Evolutionary conservation across 805 yeast genomes (phyloP).

Genomic region (Zygoascus bituminiphila): DNA sequence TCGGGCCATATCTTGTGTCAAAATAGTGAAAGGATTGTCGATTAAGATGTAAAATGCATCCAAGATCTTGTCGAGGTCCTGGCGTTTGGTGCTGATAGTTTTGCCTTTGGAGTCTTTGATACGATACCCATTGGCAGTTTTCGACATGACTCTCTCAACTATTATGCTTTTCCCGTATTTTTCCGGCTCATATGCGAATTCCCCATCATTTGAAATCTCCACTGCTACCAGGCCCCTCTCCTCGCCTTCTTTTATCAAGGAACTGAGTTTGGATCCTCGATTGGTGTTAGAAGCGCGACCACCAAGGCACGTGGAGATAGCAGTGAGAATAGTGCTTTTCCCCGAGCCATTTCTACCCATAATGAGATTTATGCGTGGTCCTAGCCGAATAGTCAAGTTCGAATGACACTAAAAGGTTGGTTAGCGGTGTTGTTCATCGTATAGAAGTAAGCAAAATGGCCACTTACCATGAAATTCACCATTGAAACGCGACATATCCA

Average conservation of each 20-base stretch:
- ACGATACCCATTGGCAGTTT: constrained; percentile 42
- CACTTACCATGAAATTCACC: constrained; percentile 4
- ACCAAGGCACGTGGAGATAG: constrained; percentile 79
- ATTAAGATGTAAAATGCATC: constrained; percentile 68
- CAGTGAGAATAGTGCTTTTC: constrained; percentile 80
- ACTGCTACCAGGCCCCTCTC: constrained; percentile 60
- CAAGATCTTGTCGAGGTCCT: constrained; percentile 59
- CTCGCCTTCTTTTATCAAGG: constrained; percentile 70
- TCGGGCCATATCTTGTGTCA: constrained; percentile 91
- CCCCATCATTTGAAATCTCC: constrained; percentile 35
- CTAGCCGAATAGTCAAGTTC: constrained; percentile 63
- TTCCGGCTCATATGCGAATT: constrained; percentile 56
- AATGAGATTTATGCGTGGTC: constrained; percentile 76
- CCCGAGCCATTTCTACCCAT: constrained; percentile 91
- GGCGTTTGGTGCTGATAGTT: constrained; percentile 51
- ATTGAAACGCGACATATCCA: constrained; percentile 1
- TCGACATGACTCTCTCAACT: constrained; percentile 46
- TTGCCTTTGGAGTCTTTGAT: constrained; percentile 46
- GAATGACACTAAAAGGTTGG: constrained; percentile 42
- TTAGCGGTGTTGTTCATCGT: not conserved
- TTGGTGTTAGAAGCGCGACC: constrained; percentile 82
- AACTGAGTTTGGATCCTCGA: constrained; percentile 65
- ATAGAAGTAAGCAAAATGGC: not conserved
- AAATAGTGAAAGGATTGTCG: constrained; percentile 83
- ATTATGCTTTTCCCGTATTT: constrained; percentile 61